Conservation (phyloP, 1,139 yeast species). For the Magnusiomyces paraingens region DNA sequence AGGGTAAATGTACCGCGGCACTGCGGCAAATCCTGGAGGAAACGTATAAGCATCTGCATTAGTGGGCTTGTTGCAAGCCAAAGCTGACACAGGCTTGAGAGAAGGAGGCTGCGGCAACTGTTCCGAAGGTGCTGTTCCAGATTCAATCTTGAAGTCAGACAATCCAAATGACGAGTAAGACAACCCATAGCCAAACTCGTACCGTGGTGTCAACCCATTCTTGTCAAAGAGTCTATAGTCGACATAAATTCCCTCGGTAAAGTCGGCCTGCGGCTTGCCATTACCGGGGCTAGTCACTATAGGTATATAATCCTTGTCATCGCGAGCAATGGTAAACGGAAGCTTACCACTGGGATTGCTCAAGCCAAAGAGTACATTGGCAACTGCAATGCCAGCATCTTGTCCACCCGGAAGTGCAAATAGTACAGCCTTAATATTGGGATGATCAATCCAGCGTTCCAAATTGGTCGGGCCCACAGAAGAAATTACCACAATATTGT, state of each 20-base stretch:
- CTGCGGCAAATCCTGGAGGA: slow-evolving; percentile 32
- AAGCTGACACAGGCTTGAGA: not conserved
- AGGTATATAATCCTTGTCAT: slow-evolving; percentile 49
- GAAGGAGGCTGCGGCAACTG: slow-evolving; percentile 44
- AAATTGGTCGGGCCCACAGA: slow-evolving; percentile 55
- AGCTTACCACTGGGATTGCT: slow-evolving; percentile 55
- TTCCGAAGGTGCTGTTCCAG: slow-evolving; percentile 42
- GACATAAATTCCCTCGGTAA: slow-evolving; percentile 34
- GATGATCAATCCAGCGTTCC: slow-evolving; percentile 54
- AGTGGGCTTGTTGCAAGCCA: slow-evolving; percentile 2
- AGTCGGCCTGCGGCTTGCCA: slow-evolving; percentile 39
- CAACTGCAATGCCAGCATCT: slow-evolving; percentile 43
- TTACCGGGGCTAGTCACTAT: slow-evolving; percentile 26
- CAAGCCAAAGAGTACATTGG: slow-evolving; percentile 51
- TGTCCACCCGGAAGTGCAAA: slow-evolving; percentile 56
- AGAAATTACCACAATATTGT: slow-evolving; percentile 52
- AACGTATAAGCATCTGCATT: slow-evolving; percentile 49
- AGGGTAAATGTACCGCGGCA: slow-evolving; percentile 28
- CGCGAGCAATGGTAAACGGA: slow-evolving; percentile 57
- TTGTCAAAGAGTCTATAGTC: slow-evolving; percentile 54
- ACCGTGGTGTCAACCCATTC: slow-evolving; percentile 50
- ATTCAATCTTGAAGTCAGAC: slow-evolving; percentile 31
- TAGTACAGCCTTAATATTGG: slow-evolving; percentile 51
- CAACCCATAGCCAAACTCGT: slow-evolving; percentile 57
- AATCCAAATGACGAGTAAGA: slow-evolving; percentile 48